Percentiles rank a stretch among this genome's conserved stretches.
phyloP scores from a whole-genome alignment of 2,329 filamentous ascomycete species.

The Phialemoniopsis sp. region DNA sequence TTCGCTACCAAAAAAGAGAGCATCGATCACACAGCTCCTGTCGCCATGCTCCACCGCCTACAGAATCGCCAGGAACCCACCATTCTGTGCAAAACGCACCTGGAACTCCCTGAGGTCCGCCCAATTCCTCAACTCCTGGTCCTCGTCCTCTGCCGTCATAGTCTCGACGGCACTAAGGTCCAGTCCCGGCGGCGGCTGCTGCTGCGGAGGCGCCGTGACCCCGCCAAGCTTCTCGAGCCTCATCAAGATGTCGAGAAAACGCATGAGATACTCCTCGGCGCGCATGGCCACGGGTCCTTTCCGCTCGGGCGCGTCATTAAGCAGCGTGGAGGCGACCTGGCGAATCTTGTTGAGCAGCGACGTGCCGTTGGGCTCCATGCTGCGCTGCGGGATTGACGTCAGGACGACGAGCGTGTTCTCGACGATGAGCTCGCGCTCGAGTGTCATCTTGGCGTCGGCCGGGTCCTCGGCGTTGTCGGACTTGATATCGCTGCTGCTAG shows the following conservation, averaged over 20 bases:
- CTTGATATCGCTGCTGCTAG: no score
- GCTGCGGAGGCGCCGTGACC: conserved; percentile 22
- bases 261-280: conserved; percentile 67
- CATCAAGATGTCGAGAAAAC: conserved; percentile 71
- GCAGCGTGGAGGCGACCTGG: conserved; percentile 75
- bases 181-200: background rate
- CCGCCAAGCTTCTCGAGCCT: conserved; percentile 63
- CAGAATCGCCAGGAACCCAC: conserved; percentile 13
- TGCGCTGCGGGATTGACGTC: conserved; percentile 74
- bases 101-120: conserved; percentile 77
- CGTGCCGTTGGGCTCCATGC: conserved; percentile 71
- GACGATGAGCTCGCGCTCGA: conserved; percentile 78
- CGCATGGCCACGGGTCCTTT: conserved; percentile 48
- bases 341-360: conserved; percentile 78
- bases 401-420: conserved; percentile 73
- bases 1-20: no score
- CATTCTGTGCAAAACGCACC: conserved; percentile 38
- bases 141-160: conserved; percentile 59
- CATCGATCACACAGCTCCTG: no score
- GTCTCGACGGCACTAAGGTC: conserved; percentile 15
- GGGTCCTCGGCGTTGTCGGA: conserved; percentile 35
- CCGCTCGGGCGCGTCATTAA: conserved; percentile 52
- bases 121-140: conserved; percentile 74
- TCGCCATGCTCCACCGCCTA: no score
- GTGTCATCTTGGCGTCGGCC: conserved; percentile 61